phyloP scores from a whole-genome alignment of 495 filamentous ascomycete species.

The Emericellopsis terricola region DNA sequence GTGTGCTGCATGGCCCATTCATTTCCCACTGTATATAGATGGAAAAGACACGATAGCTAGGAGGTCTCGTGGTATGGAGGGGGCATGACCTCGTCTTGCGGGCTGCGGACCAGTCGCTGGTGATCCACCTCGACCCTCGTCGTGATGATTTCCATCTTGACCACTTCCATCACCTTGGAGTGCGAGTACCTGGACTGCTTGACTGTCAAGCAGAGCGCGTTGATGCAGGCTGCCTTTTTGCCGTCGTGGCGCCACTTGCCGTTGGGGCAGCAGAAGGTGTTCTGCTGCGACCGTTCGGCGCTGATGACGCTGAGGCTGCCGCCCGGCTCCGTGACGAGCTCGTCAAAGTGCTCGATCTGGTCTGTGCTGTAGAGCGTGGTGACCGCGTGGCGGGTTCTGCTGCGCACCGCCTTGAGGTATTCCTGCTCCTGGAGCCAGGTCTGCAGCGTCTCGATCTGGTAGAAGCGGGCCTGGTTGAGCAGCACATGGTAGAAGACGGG shows the following conservation, averaged over 20 bases:
- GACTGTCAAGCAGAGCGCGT: no score
- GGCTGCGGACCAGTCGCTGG: no score
- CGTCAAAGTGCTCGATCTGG: not conserved
- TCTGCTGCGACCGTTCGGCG: not conserved
- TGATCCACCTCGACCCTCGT: not conserved
- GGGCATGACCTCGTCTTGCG: no score
- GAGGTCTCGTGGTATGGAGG: no score
- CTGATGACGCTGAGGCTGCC: not conserved
- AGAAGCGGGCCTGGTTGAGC: constrained; percentile 16
- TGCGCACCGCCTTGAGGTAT: constrained; percentile 4
- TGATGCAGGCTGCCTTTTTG: not conserved
- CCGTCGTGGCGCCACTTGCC: not conserved
- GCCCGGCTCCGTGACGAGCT: not conserved
- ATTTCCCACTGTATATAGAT: no score
- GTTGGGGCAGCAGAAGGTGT: not conserved
- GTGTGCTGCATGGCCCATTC: no score
- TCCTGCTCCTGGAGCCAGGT: constrained; percentile 6
- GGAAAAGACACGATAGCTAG: not conserved
- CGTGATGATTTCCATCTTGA: not conserved
- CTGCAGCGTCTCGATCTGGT: constrained; percentile 9
- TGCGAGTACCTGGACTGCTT: no score
- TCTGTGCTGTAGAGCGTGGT: not conserved
- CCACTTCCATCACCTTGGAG: not conserved
- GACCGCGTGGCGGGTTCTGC: not conserved
- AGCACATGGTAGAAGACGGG: constrained; percentile 13